These are phyloP conservation scores for Agrostemma githago DNA, from an alignment of 148 eudicot species.

Conservation along the genomic window DNA sequence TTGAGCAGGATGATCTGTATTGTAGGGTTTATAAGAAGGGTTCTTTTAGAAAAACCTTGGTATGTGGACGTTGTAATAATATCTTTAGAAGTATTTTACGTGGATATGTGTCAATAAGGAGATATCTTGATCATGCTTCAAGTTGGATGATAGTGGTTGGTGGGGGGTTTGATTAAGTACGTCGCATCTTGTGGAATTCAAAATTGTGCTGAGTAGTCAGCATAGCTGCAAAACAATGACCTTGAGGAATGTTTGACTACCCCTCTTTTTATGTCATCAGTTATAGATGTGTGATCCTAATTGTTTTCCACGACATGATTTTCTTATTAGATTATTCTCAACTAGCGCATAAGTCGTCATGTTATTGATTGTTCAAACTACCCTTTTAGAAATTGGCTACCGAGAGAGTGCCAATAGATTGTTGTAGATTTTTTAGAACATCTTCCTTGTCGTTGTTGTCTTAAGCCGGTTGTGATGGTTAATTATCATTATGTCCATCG, in stretches of 20 bases:
- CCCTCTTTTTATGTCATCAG: background rate
- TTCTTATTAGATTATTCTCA: too few relatives aligned
- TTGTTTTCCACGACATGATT: background rate
- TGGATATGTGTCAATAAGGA: background rate
- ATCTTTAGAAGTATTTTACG: background rate
- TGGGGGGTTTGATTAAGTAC: background rate
- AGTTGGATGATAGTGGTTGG: background rate
- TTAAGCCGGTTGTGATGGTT: background rate
- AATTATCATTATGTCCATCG: too few relatives aligned
- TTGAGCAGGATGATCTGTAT: background rate
- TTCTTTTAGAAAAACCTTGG: background rate
- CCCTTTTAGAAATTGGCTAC: background rate
- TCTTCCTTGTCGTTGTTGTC: background rate
- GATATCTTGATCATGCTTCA: background rate
- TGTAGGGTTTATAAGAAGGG: background rate
- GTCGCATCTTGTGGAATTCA: background rate
- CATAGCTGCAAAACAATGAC: background rate
- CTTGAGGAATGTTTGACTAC: background rate
- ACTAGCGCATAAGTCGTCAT: background rate
- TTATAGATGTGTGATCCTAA: background rate
- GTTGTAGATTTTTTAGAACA: background rate
- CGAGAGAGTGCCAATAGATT: background rate
- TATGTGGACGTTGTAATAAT: background rate
- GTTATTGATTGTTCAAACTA: background rate
- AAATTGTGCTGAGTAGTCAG: background rate